A percentile compares a stretch with the other conserved stretches of the same genome.
These are phyloP conservation scores for Thoreauomyces humboldtii DNA, from an alignment of 192 early-diverging fungal species.

Conservation along the genomic window DNA sequence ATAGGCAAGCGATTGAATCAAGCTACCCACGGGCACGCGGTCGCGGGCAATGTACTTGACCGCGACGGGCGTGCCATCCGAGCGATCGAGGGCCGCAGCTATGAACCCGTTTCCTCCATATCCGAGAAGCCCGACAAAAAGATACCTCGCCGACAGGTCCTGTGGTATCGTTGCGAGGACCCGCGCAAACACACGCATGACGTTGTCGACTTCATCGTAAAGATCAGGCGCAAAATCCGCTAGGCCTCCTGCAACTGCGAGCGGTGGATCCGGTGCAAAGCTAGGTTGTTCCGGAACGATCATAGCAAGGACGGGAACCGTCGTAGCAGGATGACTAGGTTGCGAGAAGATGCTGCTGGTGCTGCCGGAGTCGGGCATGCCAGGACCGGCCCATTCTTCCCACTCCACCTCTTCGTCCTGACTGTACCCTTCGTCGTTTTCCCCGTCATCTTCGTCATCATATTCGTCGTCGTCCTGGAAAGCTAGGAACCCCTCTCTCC, in stretches of 20 bases:
- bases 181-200: constrained; percentile 28
- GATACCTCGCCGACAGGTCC: constrained; percentile 21
- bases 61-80: constrained; percentile 21
- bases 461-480: constrained; percentile 17
- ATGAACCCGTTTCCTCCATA: constrained; percentile 40
- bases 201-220: constrained; percentile 26
- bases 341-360: neutral
- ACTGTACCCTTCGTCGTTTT: neutral
- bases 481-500: constrained; percentile 1
- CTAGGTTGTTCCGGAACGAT: neutral
- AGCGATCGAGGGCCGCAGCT: constrained; percentile 22
- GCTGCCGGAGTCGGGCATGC: neutral
- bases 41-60: constrained; percentile 25
- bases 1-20: constrained; percentile 10
- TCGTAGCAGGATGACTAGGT: neutral
- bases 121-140: constrained; percentile 29
- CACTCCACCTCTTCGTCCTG: constrained; percentile 19
- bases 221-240: neutral
- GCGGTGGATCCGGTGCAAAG: neutral
- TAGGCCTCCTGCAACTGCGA: constrained; percentile 9
- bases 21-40: neutral
- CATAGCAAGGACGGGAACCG: neutral
- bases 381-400: constrained; percentile 7
- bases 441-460: neutral
- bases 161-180: constrained; percentile 17